Evolutionary conservation across 202 grass and related monocot species (phyloP).

Genomic region (Hordeum pubiflorum): DNA sequence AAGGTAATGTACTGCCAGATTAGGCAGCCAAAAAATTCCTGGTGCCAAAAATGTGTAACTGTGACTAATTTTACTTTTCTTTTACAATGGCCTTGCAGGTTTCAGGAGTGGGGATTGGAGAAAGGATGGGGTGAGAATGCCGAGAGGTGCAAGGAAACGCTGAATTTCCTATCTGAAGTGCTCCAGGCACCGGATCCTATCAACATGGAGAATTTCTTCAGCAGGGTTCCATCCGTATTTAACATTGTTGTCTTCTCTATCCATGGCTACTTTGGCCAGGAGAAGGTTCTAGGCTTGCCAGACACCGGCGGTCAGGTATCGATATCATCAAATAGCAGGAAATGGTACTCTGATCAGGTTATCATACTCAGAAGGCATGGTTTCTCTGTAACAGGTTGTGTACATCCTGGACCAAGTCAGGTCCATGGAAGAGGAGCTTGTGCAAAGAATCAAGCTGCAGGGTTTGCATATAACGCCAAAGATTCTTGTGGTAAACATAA

Average conservation of each 20-base stretch:
- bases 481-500: conserved; percentile 83
- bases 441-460: conserved; percentile 81
- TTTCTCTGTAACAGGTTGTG: conserved; percentile 52
- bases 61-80: conserved; percentile 2
- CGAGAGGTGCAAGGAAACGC: conserved; percentile 64
- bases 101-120: conserved; percentile 90
- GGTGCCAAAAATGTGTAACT: background rate
- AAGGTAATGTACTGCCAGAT: conserved; percentile 30
- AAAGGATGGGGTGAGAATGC: conserved; percentile 90
- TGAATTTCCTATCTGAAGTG: conserved; percentile 84
- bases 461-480: conserved; percentile 72
- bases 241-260: conserved; percentile 83
- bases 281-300: conserved; percentile 86
- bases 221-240: conserved; percentile 69
- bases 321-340: background rate
- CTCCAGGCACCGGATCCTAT: conserved; percentile 84
- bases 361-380: background rate
- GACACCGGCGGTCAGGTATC: conserved; percentile 88
- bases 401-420: conserved; percentile 96
- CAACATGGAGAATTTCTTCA: conserved; percentile 88
- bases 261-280: conserved; percentile 94
- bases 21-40: background rate
- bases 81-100: conserved; percentile 31
- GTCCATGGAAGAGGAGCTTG: conserved; percentile 82
- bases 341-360: background rate